These are phyloP conservation scores for Saturnispora bothae DNA, from an alignment of 805 yeast species.

Conservation along the genomic window DNA sequence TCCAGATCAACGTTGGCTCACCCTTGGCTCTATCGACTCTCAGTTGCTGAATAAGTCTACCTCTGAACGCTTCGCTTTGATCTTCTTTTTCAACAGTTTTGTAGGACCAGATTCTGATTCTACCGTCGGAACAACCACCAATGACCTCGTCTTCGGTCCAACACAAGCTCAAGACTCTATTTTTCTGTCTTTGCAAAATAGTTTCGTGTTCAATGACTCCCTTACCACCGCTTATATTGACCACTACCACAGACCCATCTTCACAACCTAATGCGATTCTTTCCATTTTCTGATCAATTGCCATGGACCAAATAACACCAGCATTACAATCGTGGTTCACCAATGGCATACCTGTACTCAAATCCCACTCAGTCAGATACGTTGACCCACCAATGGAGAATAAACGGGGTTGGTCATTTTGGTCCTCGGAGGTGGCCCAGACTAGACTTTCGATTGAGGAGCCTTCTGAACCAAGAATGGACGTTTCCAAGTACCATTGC, in stretches of 20 bases:
- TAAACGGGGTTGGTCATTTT: conserved; percentile 46
- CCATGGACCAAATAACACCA: conserved; percentile 87
- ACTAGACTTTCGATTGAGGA: conserved; percentile 82
- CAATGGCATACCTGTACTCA: conserved; percentile 59
- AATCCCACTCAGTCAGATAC: conserved; percentile 84
- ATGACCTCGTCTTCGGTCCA: conserved; percentile 61
- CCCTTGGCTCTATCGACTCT: conserved; percentile 81
- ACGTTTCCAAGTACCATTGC: conserved; percentile 70
- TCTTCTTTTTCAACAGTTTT: conserved; percentile 20
- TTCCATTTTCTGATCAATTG: conserved; percentile 48
- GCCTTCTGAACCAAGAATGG: conserved; percentile 69
- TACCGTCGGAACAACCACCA: conserved; percentile 96
- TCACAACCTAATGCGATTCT: conserved; percentile 88
- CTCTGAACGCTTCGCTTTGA: conserved; percentile 25
- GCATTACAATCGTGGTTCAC: conserved; percentile 81
- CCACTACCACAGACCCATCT: conserved; percentile 78
- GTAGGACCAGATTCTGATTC: conserved; percentile 71
- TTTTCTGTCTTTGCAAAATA: conserved; percentile 73
- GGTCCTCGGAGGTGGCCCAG: conserved; percentile 48
- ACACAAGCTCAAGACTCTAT: conserved; percentile 66
- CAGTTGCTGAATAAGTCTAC: conserved; percentile 73
- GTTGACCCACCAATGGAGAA: conserved; percentile 95
- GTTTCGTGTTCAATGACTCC: conserved; percentile 69
- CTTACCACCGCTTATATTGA: conserved; percentile 79
- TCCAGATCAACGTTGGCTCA: conserved; percentile 89